A percentile compares a stretch with the other conserved stretches of the same genome.
These are phyloP conservation scores for Pycnococcus provasolii DNA, from an alignment of 139 green algal genomes.

Conservation along the genomic window DNA sequence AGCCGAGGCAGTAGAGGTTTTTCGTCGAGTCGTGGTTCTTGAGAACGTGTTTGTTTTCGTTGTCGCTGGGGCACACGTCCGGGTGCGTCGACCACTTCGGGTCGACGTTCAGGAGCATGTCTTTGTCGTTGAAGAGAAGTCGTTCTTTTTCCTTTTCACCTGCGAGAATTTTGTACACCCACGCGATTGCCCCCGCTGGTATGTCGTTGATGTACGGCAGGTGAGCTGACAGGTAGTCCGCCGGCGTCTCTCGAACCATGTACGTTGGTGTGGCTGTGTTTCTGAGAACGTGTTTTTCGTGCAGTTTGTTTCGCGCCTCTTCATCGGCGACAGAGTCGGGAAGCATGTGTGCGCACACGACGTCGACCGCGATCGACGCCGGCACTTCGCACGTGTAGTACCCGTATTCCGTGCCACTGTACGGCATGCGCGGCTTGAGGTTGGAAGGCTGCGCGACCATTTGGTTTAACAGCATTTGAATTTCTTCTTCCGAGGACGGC, in stretches of 20 bases:
- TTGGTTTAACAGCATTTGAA: no score
- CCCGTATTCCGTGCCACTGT: conserved; percentile 9
- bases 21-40: background rate
- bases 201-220: conserved; percentile 18
- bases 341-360: conserved; percentile 3
- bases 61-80: background rate
- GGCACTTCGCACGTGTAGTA: background rate
- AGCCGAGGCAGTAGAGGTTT: conserved; percentile 14
- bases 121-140: conserved; percentile 1
- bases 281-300: conserved; percentile 5
- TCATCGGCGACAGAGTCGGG: background rate
- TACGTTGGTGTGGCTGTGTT: background rate
- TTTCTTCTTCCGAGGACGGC: no score
- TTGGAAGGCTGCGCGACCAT: background rate
- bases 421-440: background rate
- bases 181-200: background rate
- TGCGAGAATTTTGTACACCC: conserved; percentile 17
- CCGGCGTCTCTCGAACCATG: background rate
- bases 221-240: background rate
- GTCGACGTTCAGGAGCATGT: conserved; percentile 7
- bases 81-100: conserved; percentile 18
- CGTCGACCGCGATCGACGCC: background rate
- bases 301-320: conserved; percentile 1
- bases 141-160: conserved; percentile 3
- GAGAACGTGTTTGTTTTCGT: background rate